A percentile compares a stretch with the other conserved stretches of the same genome.
These are phyloP conservation scores for Udeniomyces megalosporus DNA, from an alignment of 768 basidiomycete genomes.

Conservation along the genomic window DNA sequence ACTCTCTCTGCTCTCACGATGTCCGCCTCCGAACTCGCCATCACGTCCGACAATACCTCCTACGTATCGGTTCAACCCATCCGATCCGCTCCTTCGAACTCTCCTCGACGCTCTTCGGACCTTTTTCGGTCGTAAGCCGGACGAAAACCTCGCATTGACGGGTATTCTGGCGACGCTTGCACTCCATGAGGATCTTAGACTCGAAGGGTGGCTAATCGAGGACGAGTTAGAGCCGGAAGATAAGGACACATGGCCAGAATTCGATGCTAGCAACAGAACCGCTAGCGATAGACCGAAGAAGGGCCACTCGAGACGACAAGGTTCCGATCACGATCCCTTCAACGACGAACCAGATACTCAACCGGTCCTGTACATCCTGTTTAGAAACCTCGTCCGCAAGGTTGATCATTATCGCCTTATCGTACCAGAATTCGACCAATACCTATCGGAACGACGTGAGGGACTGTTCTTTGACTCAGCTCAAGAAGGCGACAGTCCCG, in stretches of 20 bases:
- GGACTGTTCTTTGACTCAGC: constrained; percentile 59
- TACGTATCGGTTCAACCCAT: constrained; percentile 35
- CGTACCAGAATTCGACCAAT: constrained; percentile 67
- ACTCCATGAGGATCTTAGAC: constrained; percentile 65
- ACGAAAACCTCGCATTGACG: constrained; percentile 75
- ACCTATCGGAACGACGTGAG: constrained; percentile 65
- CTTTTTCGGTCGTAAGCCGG: constrained; percentile 74
- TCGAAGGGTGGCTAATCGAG: constrained; percentile 68
- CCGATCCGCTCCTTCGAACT: constrained; percentile 55
- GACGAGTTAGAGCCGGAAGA: not conserved
- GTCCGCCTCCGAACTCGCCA: constrained; percentile 63
- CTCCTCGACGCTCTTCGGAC: constrained; percentile 53
- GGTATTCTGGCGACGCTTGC: constrained; percentile 65
- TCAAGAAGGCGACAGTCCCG: constrained; percentile 77
- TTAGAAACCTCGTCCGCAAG: constrained; percentile 49
- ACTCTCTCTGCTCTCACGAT: constrained; percentile 14
- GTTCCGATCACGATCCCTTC: not conserved
- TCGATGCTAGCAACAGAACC: too few species aligned
- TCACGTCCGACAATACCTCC: not conserved
- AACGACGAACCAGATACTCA: not conserved
- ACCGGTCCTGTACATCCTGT: constrained; percentile 64
- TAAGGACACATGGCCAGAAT: not conserved
- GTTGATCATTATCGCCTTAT: constrained; percentile 60
- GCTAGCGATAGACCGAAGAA: too few species aligned
- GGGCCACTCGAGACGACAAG: too few species aligned